These are phyloP conservation scores for Xanthoparmelia taractica DNA, from an alignment of 495 filamentous ascomycete genomes.

Conservation along the genomic window DNA sequence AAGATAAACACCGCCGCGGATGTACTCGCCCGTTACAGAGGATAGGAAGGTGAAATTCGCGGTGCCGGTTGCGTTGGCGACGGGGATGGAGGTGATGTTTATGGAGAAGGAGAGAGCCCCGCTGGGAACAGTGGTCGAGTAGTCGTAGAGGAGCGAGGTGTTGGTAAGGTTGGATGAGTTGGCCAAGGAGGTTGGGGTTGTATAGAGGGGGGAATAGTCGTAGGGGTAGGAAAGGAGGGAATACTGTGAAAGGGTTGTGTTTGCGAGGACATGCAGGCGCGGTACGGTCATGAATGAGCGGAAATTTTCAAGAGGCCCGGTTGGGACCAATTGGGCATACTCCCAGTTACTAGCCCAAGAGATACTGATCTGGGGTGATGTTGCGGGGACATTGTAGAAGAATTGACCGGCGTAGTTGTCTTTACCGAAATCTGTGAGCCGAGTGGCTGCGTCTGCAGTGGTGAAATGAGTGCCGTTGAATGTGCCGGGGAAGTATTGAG, in stretches of 20 bases:
- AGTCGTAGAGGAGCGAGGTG: constrained; percentile 35
- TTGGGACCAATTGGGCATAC: constrained; percentile 45
- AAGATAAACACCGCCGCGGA: constrained; percentile 42
- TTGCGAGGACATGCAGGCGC: constrained; percentile 36
- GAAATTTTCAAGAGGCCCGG: constrained; percentile 42
- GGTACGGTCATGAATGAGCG: constrained; percentile 46
- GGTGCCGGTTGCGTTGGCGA: constrained; percentile 31
- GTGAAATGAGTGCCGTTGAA: constrained; percentile 47
- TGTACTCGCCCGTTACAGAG: constrained; percentile 38
- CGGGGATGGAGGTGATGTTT: constrained; percentile 37
- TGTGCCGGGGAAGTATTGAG: constrained; percentile 42
- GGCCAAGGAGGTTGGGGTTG: constrained; percentile 26
- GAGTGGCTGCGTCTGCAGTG: constrained; percentile 34
- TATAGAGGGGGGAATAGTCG: constrained; percentile 32
- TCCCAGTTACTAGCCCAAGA: constrained; percentile 59
- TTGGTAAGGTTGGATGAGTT: constrained; percentile 31
- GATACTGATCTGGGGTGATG: constrained; percentile 38
- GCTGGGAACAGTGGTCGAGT: constrained; percentile 32
- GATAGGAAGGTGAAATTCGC: constrained; percentile 46
- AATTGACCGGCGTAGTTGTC: constrained; percentile 52
- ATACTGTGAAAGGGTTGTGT: constrained; percentile 39
- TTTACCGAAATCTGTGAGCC: constrained; percentile 47
- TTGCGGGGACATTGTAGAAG: constrained; percentile 41
- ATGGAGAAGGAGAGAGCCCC: constrained; percentile 42
- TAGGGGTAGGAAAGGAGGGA: constrained; percentile 37